Conservation (phyloP, 192 early-diverging fungal genomes). For the Haplosporangium gracile region DNA sequence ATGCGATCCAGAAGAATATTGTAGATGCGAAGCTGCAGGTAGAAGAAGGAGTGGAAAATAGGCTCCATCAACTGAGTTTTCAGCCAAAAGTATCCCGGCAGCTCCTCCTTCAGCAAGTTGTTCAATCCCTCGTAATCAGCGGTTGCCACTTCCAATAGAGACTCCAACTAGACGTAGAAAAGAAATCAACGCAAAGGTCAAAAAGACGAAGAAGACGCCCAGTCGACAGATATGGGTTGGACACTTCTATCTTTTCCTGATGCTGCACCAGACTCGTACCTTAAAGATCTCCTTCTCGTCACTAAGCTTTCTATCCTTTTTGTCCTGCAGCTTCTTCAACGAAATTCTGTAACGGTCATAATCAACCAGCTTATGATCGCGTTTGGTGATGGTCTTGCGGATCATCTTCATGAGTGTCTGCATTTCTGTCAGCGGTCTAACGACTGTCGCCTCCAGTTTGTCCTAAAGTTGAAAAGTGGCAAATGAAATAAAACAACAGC, state of each 20-base stretch:
- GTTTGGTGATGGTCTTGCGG: slow-evolving; percentile 88
- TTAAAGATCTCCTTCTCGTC: slow-evolving; percentile 80
- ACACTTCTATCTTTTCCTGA: neutral
- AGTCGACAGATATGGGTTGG: neutral
- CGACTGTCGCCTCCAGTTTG: slow-evolving; percentile 80
- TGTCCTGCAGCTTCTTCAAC: slow-evolving; percentile 82
- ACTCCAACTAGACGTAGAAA: slow-evolving; percentile 62
- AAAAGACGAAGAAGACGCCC: neutral
- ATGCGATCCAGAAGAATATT: slow-evolving; percentile 71
- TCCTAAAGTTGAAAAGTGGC: slow-evolving; percentile 54
- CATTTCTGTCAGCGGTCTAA: slow-evolving; percentile 82
- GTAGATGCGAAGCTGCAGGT: slow-evolving; percentile 85
- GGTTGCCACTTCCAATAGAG: slow-evolving; percentile 82
- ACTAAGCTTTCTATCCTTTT: slow-evolving; percentile 68
- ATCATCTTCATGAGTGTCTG: slow-evolving; percentile 82
- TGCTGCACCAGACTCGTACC: slow-evolving; percentile 21
- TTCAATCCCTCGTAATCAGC: slow-evolving; percentile 90
- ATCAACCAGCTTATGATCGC: slow-evolving; percentile 92
- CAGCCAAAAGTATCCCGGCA: slow-evolving; percentile 84
- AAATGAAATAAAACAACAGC: slow-evolving; percentile 9
- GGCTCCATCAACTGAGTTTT: slow-evolving; percentile 87
- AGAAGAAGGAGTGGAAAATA: slow-evolving; percentile 86
- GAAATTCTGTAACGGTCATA: slow-evolving; percentile 86
- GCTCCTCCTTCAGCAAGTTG: slow-evolving; percentile 82
- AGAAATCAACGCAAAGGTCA: neutral